Evolutionary conservation across 2,329 filamentous ascomycete species (phyloP), one percentile per base, ranked within the genome.

Genomic region (Aspergillus neotritici): DNA sequence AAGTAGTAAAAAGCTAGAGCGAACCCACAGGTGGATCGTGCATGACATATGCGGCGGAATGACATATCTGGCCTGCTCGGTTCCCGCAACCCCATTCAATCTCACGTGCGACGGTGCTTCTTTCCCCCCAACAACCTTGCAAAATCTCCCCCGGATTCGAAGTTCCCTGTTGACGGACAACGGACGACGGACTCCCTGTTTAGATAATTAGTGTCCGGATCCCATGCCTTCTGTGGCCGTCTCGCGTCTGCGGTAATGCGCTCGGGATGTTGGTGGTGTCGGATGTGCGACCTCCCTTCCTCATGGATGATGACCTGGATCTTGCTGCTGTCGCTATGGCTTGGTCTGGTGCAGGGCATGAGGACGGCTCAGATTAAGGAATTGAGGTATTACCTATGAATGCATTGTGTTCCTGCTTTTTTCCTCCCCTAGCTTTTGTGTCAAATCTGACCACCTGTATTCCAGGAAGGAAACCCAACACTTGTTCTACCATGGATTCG

Each of bases 401-500:
- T 21, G 5, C 7, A 21, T 21, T 21, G 17, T 21, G 17, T 21
- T 6, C 17, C 7, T 4, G 17, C 17, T 21, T 21, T n/a, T 41
- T 30, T 40, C 11, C 14, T 17, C 16, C 15, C 4, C 5, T 17
- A 33, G 4, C 25, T 33, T 32, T n/a, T 13, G 21, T 17, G 31
- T 14, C 25, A 33, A 10, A 28, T 8, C 28, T 31, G 15, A 34
- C 31, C 30, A 21, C 15, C 16, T 9, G n/a, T 17, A 40, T 11
- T 47, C 5, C 11, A 68, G 70, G 51, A 66, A 66, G 55, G 71
- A 73, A 55, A 70, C 70, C 40, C 70, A 74, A 51, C 66, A 87
- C 55, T 88, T 97, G 77, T 97, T 97, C 73, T 95, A 94, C 67
- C 93, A 98, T 74, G 93, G 93, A 47, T 97, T 83, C 71, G 83